Percentiles rank a stretch among this genome's conserved stretches.
These are phyloP conservation scores for Arabidopsis lyrata DNA, from an alignment of 441 rosid genomes.

Conservation along the genomic window DNA sequence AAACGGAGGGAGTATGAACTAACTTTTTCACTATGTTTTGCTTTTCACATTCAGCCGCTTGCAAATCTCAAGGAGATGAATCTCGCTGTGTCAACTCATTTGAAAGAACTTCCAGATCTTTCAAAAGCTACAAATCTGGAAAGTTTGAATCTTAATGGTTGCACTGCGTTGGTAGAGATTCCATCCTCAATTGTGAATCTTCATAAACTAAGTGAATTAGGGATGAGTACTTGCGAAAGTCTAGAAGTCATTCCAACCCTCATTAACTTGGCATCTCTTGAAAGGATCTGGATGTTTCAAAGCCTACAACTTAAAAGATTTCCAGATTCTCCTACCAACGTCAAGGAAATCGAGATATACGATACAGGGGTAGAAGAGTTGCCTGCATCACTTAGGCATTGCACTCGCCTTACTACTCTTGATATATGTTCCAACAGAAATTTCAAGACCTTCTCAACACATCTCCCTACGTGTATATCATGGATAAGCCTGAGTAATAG, in stretches of 20 bases:
- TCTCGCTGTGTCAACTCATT: background rate
- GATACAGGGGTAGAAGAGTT: background rate
- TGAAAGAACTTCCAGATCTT: constrained; percentile 33
- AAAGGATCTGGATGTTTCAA: background rate
- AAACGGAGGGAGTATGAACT: background rate
- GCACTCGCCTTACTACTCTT: background rate
- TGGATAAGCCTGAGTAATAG: background rate
- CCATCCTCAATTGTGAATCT: constrained; percentile 25
- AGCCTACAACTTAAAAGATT: background rate
- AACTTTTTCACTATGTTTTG: background rate
- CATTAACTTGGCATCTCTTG: background rate
- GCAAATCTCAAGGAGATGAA: background rate
- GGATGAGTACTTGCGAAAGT: background rate
- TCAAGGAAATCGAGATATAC: fast-evolving
- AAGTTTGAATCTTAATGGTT: background rate
- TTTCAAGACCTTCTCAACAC: background rate
- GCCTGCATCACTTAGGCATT: constrained; percentile 1
- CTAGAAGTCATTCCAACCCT: constrained; percentile 5
- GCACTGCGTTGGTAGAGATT: constrained; percentile 34
- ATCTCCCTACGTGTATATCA: background rate
- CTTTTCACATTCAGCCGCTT: background rate
- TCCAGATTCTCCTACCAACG: background rate
- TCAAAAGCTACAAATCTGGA: constrained; percentile 30
- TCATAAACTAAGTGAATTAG: background rate
- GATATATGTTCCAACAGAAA: background rate